These are phyloP conservation scores for Phytopythium boreale DNA, from an alignment of 352 stramenopile genomes.

Conservation along the genomic window DNA sequence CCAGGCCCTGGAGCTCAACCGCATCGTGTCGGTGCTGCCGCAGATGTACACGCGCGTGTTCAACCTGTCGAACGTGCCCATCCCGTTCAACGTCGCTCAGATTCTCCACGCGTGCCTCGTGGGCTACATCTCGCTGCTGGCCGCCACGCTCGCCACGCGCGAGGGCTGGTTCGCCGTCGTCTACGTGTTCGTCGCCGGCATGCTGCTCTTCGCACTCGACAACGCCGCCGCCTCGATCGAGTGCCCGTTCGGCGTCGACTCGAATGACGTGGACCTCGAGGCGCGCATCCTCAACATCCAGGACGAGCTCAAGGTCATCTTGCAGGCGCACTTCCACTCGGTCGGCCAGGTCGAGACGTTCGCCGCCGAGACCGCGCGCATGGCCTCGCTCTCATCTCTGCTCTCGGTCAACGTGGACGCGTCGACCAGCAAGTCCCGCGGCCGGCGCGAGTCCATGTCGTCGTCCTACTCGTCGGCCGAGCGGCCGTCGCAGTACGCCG, in stretches of 20 bases:
- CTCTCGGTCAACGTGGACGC: constrained; percentile 33
- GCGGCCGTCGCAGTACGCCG: constrained; percentile 25
- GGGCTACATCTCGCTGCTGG: constrained; percentile 40
- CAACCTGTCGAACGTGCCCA: constrained; percentile 45
- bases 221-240: constrained; percentile 47
- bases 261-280: constrained; percentile 44
- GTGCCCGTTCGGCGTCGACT: constrained; percentile 34
- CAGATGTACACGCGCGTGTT: constrained; percentile 53
- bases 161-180: constrained; percentile 20
- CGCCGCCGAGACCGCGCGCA: constrained; percentile 32
- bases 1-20: constrained; percentile 49
- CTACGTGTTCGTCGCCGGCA: constrained; percentile 34
- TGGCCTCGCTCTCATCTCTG: constrained; percentile 44
- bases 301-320: constrained; percentile 51
- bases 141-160: constrained; percentile 12
- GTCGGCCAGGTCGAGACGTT: constrained; percentile 37
- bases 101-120: constrained; percentile 40
- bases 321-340: constrained; percentile 49
- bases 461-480: constrained; percentile 48
- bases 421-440: constrained; percentile 19
- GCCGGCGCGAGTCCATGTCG: constrained; percentile 31
- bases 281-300: constrained; percentile 42
- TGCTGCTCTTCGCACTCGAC: constrained; percentile 51
- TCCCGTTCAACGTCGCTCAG: constrained; percentile 41
- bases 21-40: constrained; percentile 38